These are phyloP conservation scores for Pichia sp. DNA, from an alignment of 1,139 yeast genomes.

Conservation along the genomic window DNA sequence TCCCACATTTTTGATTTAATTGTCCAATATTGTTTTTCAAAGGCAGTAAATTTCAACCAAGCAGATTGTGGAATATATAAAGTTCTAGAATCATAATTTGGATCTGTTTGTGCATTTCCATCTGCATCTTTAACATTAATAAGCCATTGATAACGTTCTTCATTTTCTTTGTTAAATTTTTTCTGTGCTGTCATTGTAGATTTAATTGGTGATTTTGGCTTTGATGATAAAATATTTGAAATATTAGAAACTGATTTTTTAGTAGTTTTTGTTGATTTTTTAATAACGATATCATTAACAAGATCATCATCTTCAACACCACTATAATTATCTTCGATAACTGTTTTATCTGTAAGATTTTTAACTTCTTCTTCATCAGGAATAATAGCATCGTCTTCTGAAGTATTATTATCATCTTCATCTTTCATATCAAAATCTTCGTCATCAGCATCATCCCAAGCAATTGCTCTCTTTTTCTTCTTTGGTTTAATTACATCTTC, in stretches of 20 bases:
- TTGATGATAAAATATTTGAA: conserved; percentile 7
- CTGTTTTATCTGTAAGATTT: conserved; percentile 11
- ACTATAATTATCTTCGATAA: conserved; percentile 2
- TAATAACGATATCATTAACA: conserved; percentile 2
- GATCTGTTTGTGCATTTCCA: conserved; percentile 61
- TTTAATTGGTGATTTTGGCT: background rate
- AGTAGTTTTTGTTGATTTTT: conserved; percentile 2
- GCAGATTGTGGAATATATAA: conserved; percentile 81
- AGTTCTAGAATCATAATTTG: conserved; percentile 87
- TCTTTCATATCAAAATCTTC: conserved; percentile 20
- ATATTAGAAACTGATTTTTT: conserved; percentile 1
- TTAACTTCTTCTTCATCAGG: conserved; percentile 15
- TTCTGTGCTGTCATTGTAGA: conserved; percentile 31
- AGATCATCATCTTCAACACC: too few species aligned
- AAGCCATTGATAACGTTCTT: conserved; percentile 90
- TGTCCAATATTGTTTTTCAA: conserved; percentile 97
- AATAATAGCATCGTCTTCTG: conserved; percentile 19
- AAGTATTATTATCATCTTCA: conserved; percentile 17
- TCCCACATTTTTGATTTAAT: conserved; percentile 95
- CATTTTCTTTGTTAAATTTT: conserved; percentile 63
- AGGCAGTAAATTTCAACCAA: conserved; percentile 90
- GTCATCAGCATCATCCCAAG: conserved; percentile 29
- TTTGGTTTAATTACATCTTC: conserved; percentile 9
- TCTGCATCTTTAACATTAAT: conserved; percentile 82
- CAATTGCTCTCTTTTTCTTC: conserved; percentile 18